A percentile compares a stretch with the other conserved stretches of the same genome.
Evolutionary conservation across 345 rosid genomes (phyloP).

Genomic region (Brassica juncea): DNA sequence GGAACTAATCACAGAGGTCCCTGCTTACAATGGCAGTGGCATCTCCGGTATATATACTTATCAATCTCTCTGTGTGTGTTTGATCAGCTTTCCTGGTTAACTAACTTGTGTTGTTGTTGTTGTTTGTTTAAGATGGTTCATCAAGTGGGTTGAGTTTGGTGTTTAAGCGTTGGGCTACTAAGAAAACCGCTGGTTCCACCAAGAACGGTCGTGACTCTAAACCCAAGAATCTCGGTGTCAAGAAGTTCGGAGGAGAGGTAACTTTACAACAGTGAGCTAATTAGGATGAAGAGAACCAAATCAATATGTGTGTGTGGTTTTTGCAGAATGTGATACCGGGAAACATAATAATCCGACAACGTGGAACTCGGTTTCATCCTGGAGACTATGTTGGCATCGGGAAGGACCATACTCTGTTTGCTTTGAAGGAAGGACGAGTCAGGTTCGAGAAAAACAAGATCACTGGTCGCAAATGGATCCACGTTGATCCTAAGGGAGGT

Average conservation of each 20-base stretch:
- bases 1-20: slow-evolving; percentile 49
- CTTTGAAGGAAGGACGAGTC: slow-evolving; percentile 67
- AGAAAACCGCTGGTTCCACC: slow-evolving; percentile 79
- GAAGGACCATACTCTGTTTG: slow-evolving; percentile 74
- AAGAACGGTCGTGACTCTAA: slow-evolving; percentile 86
- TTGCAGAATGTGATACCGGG: slow-evolving; percentile 81
- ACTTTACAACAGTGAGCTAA: neutral
- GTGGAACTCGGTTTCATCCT: slow-evolving; percentile 85
- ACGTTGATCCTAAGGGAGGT: slow-evolving; percentile 72
- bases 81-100: neutral
- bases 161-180: slow-evolving; percentile 83
- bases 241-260: slow-evolving; percentile 94
- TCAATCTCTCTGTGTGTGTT: neutral
- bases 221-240: slow-evolving; percentile 90
- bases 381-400: slow-evolving; percentile 83
- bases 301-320: neutral
- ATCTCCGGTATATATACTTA: slow-evolving; percentile 43
- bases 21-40: slow-evolving; percentile 45
- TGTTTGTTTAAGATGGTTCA: slow-evolving; percentile 48
- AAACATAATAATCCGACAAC: slow-evolving; percentile 74
- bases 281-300: neutral
- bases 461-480: slow-evolving; percentile 75
- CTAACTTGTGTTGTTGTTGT: neutral
- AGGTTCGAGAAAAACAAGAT: slow-evolving; percentile 71
- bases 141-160: slow-evolving; percentile 65